Evolutionary conservation across 2,329 filamentous ascomycete genomes (phyloP).

Genomic region (Botryotinia narcissicola): DNA sequence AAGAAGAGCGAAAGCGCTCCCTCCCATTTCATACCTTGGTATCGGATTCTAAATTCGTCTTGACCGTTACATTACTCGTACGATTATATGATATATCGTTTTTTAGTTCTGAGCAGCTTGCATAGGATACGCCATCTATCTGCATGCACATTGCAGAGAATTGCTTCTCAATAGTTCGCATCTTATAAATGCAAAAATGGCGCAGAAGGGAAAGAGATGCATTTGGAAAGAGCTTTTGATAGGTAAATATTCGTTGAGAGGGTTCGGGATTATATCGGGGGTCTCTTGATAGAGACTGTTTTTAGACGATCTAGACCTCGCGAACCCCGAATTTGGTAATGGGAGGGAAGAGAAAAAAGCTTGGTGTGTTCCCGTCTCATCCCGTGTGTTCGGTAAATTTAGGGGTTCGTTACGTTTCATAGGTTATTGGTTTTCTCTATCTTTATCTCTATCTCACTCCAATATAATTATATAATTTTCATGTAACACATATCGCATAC

Average conservation of each 20-base stretch:
- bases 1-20: not conserved
- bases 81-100: not conserved
- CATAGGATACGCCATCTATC: not conserved
- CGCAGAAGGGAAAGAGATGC: not conserved
- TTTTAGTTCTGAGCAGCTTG: not conserved
- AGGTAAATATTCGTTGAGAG: not conserved
- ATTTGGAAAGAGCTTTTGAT: not conserved
- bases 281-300: not conserved
- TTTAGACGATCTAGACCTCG: not conserved
- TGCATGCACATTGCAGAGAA: not conserved
- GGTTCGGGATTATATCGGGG: not conserved
- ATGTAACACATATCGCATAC: not conserved
- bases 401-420: not conserved
- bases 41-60: not conserved
- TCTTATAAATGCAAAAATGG: not conserved
- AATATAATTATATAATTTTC: not conserved
- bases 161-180: not conserved
- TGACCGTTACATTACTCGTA: not conserved
- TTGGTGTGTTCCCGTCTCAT: not conserved
- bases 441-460: not conserved
- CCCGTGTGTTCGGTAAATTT: conserved; percentile 9
- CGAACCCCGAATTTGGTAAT: not conserved
- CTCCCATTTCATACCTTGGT: conserved; percentile 17
- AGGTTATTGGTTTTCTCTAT: not conserved
- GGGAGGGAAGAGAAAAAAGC: not conserved